These are phyloP conservation scores for Aquilaria agallochum DNA, from an alignment of 441 rosid genomes.

Conservation along the genomic window DNA sequence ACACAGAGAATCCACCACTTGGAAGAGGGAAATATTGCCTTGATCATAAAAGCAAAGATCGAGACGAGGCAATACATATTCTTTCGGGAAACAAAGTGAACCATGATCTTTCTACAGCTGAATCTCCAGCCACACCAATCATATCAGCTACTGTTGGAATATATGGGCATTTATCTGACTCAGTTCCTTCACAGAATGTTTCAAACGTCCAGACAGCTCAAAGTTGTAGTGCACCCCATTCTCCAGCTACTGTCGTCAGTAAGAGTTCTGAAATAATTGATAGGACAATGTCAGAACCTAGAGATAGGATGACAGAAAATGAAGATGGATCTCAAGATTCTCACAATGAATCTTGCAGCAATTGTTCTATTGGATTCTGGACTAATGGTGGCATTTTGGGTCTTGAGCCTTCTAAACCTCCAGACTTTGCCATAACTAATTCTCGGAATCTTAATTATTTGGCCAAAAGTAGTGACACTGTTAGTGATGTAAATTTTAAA, in stretches of 20 bases:
- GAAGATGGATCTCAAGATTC: slow-evolving; percentile 3
- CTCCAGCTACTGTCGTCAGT: too few relatives aligned
- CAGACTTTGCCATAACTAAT: slow-evolving; percentile 42
- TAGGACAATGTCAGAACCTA: too few relatives aligned
- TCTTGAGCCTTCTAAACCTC: slow-evolving; percentile 88
- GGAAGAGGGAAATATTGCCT: neutral
- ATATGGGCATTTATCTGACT: neutral
- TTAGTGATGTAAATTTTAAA: too few relatives aligned
- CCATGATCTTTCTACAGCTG: slow-evolving; percentile 19
- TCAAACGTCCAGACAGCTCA: too few relatives aligned
- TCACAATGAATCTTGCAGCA: slow-evolving; percentile 30
- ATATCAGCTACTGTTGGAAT: neutral
- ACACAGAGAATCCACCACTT: too few relatives aligned
- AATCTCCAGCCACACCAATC: slow-evolving; percentile 28
- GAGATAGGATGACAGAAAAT: too few relatives aligned
- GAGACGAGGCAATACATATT: too few relatives aligned
- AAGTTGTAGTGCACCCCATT: too few relatives aligned
- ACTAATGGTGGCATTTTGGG: slow-evolving; percentile 92
- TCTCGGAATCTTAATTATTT: too few relatives aligned
- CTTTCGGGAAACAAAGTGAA: neutral
- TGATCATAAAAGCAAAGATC: too few relatives aligned
- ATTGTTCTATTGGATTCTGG: slow-evolving; percentile 59
- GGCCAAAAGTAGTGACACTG: too few relatives aligned
- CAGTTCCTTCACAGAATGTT: neutral
- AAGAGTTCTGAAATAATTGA: too few relatives aligned